Conservation (phyloP, 805 yeast genomes). For the Ogataea nitratoaversa region DNA sequence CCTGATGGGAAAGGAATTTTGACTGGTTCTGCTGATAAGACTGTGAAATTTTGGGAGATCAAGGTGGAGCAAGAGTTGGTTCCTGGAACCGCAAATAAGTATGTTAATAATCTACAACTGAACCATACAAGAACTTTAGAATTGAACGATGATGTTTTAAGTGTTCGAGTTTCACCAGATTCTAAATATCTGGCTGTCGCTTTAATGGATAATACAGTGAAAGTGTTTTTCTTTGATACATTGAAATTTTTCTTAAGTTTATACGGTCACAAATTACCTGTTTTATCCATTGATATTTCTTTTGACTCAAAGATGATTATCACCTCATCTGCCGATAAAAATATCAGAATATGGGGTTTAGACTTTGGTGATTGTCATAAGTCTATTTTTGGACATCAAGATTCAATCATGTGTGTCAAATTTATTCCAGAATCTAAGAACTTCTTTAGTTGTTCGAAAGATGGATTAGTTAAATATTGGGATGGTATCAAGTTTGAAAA, state of each 20-base stretch:
- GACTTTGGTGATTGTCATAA: slow-evolving; percentile 99
- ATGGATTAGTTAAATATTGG: slow-evolving; percentile 90
- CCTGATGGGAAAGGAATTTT: slow-evolving; percentile 80
- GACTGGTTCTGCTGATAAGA: slow-evolving; percentile 92
- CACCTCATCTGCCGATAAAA: slow-evolving; percentile 95
- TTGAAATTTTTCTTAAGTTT: slow-evolving; percentile 83
- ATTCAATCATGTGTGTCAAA: slow-evolving; percentile 83
- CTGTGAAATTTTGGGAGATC: slow-evolving; percentile 86
- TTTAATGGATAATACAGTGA: slow-evolving; percentile 88
- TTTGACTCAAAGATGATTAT: slow-evolving; percentile 81
- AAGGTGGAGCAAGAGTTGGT: slow-evolving; percentile 60
- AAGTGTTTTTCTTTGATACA: slow-evolving; percentile 83
- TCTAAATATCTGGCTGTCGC: slow-evolving; percentile 75
- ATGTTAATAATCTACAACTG: slow-evolving; percentile 51
- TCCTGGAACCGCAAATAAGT: slow-evolving; percentile 56
- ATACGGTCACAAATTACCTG: slow-evolving; percentile 96
- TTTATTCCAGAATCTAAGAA: slow-evolving; percentile 85
- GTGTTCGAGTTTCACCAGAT: slow-evolving; percentile 79
- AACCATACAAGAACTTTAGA: slow-evolving; percentile 80
- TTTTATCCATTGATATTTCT: slow-evolving; percentile 86
- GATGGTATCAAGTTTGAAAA: slow-evolving; percentile 97
- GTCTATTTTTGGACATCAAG: slow-evolving; percentile 95
- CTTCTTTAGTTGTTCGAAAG: slow-evolving; percentile 88
- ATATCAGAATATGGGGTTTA: slow-evolving; percentile 96
- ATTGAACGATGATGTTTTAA: slow-evolving; percentile 76